A percentile compares a stretch with the other conserved stretches of the same genome.
Conservation (phyloP, 345 rosid genomes). For the Arabis alpina region DNA sequence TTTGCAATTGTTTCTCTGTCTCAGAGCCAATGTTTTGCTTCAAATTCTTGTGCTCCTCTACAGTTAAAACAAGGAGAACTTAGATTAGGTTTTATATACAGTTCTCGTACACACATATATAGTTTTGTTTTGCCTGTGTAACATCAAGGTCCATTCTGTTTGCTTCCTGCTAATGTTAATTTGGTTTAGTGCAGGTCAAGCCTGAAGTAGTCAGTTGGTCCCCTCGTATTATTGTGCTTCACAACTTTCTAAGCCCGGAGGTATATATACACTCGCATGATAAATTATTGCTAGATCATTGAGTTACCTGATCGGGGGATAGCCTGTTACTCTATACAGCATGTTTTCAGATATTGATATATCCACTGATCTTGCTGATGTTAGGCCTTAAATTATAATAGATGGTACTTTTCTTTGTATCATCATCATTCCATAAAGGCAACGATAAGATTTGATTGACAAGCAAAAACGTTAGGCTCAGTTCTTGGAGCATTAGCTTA, state of each 20-base stretch:
- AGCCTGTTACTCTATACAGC: not conserved
- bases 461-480: constrained; percentile 6
- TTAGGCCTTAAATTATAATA: constrained; percentile 7
- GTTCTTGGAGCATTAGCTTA: not conserved
- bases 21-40: not conserved
- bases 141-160: not conserved
- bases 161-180: constrained; percentile 32
- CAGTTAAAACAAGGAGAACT: not conserved
- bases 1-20: not conserved
- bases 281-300: not conserved
- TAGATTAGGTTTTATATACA: not conserved
- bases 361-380: constrained; percentile 2
- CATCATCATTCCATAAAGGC: constrained; percentile 1
- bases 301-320: not conserved
- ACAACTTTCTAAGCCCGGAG: constrained; percentile 89
- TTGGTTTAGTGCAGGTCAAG: constrained; percentile 70
- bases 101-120: not conserved
- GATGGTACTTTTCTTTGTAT: not conserved
- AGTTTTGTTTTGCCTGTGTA: constrained; percentile 8
- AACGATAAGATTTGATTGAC: not conserved
- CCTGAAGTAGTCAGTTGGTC: constrained; percentile 95
- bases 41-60: not conserved
- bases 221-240: constrained; percentile 83
- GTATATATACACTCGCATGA: constrained; percentile 59
- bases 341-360: not conserved